Evolutionary conservation across 495 filamentous ascomycete species (phyloP).

Genomic region (Aspergillus olivimuriae): DNA sequence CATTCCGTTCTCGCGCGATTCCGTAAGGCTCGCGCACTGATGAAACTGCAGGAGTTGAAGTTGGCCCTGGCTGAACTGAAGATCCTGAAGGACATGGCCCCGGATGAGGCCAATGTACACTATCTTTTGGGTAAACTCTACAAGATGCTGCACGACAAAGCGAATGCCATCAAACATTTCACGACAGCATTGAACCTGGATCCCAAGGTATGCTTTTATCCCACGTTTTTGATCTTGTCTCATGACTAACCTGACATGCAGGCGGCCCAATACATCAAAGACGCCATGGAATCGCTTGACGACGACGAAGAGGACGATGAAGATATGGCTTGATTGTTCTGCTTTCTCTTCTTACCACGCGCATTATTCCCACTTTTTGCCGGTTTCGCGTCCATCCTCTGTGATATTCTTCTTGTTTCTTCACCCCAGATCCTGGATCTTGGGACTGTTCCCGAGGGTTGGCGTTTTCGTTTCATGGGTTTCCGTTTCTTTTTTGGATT

Average conservation of each 20-base stretch:
- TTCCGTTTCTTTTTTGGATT: conserved; percentile 18
- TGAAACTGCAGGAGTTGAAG: conserved; percentile 65
- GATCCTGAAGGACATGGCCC: conserved; percentile 79
- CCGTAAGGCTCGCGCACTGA: conserved; percentile 82
- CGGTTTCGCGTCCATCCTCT: conserved; percentile 1
- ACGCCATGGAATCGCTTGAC: conserved; percentile 82
- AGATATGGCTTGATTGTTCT: conserved; percentile 33
- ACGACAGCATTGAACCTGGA: conserved; percentile 93
- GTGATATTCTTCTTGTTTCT: conserved; percentile 1
- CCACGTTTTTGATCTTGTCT: neutral
- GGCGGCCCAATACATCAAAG: conserved; percentile 88
- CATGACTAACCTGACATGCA: conserved; percentile 31
- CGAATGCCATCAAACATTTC: conserved; percentile 79
- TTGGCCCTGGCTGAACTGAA: conserved; percentile 72
- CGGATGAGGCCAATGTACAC: conserved; percentile 93
- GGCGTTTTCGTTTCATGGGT: conserved; percentile 13
- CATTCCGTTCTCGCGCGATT: conserved; percentile 74
- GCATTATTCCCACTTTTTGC: conserved; percentile 4
- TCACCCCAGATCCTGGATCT: neutral
- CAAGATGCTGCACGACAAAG: conserved; percentile 72
- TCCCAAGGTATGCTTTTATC: conserved; percentile 64
- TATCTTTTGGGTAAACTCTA: conserved; percentile 85
- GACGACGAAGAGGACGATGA: conserved; percentile 79
- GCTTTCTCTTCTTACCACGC: conserved; percentile 2
- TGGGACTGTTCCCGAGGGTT: conserved; percentile 8